These are phyloP conservation scores for Aspergillus sp. DNA, from an alignment of 2,329 filamentous ascomycete genomes.

Conservation along the genomic window DNA sequence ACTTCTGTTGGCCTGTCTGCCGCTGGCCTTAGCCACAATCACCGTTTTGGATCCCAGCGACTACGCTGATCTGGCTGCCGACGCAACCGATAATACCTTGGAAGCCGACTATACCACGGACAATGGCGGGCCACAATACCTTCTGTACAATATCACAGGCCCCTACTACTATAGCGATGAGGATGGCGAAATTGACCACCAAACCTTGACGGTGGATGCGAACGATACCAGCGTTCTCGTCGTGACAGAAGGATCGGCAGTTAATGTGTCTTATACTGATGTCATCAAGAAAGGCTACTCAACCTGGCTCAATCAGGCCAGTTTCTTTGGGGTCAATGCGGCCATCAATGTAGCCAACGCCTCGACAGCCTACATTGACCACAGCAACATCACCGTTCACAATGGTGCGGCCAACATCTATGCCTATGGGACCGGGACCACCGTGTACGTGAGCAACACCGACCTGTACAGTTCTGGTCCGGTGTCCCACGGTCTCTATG, in stretches of 20 bases:
- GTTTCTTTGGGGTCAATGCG: constrained; percentile 37
- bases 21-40: not conserved
- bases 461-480: constrained; percentile 38
- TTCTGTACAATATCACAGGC: constrained; percentile 5
- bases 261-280: constrained; percentile 27
- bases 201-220: constrained; percentile 16
- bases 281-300: constrained; percentile 35
- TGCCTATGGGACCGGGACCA: constrained; percentile 31
- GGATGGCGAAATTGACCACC: constrained; percentile 11
- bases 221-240: constrained; percentile 24
- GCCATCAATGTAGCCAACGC: constrained; percentile 35
- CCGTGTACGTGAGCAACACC: constrained; percentile 28
- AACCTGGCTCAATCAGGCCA: constrained; percentile 30
- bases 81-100: constrained; percentile 1
- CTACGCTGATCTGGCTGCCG: constrained; percentile 3
- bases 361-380: constrained; percentile 26
- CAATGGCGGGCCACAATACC: constrained; percentile 1
- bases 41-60: constrained; percentile 9
- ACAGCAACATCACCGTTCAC: constrained; percentile 37
- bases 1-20: not conserved
- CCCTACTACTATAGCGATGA: constrained; percentile 8
- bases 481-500: constrained; percentile 36
- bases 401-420: constrained; percentile 40
- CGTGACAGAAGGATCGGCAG: constrained; percentile 10
- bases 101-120: constrained; percentile 5